A percentile compares a stretch with the other conserved stretches of the same genome.
Evolutionary conservation across 768 basidiomycete genomes (phyloP).

Genomic region (Sistotremastrum niveocremeum): DNA sequence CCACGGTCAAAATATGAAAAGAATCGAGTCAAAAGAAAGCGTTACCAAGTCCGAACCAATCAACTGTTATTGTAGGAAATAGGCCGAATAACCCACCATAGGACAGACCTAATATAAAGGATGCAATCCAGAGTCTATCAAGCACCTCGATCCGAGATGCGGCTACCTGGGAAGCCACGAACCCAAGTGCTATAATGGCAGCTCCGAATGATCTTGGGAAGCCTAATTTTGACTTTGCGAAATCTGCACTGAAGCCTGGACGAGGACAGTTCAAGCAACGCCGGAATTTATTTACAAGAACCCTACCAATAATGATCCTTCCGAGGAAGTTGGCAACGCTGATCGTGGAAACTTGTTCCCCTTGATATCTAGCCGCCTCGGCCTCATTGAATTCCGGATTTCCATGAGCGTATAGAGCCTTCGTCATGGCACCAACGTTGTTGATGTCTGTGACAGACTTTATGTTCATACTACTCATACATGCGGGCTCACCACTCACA

Average conservation of each 20-base stretch:
- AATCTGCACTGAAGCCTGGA: constrained; percentile 58
- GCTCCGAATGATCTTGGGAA: constrained; percentile 59
- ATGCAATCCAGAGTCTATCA: constrained; percentile 45
- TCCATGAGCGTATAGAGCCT: constrained; percentile 49
- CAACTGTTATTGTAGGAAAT: constrained; percentile 63
- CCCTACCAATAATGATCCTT: constrained; percentile 58
- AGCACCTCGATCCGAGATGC: constrained; percentile 45
- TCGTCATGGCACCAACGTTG: constrained; percentile 71
- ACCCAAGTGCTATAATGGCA: constrained; percentile 48
- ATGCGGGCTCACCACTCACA: constrained; percentile 27
- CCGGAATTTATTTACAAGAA: not conserved
- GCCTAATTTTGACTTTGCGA: constrained; percentile 37
- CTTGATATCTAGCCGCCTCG: constrained; percentile 62
- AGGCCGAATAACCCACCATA: constrained; percentile 67
- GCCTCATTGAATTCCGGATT: constrained; percentile 51
- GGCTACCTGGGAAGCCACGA: constrained; percentile 60
- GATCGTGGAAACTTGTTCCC: constrained; percentile 70
- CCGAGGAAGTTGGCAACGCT: constrained; percentile 74
- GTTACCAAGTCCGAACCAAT: constrained; percentile 83
- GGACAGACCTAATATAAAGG: constrained; percentile 41
- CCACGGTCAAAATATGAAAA: not conserved
- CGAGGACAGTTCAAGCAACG: not conserved
- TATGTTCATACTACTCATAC: not conserved
- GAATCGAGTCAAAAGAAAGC: constrained; percentile 8
- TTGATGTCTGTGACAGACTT: constrained; percentile 46